A percentile compares a stretch with the other conserved stretches of the same genome.
These are phyloP conservation scores for Pythium monospermum DNA, from an alignment of 352 stramenopile genomes.

Conservation along the genomic window DNA sequence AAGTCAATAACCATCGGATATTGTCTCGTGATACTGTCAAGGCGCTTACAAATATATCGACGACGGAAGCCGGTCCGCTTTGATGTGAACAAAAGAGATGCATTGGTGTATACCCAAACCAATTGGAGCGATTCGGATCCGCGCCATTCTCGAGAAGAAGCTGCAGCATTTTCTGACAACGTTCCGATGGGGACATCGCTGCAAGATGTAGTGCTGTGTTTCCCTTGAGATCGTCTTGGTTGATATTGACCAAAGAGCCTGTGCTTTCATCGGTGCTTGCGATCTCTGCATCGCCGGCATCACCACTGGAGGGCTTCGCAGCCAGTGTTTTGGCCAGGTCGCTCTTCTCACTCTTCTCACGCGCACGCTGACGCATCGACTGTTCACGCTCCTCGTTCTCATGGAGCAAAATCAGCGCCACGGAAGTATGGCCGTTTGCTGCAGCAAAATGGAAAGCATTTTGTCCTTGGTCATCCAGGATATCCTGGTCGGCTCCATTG, in stretches of 20 bases:
- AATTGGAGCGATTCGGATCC: constrained; percentile 71
- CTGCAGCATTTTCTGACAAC: constrained; percentile 81
- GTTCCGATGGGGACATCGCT: constrained; percentile 75
- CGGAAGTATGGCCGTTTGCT: constrained; percentile 70
- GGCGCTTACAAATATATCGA: constrained; percentile 77
- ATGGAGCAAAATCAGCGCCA: constrained; percentile 69
- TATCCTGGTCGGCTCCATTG: constrained; percentile 62
- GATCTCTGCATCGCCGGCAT: background rate
- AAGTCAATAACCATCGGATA: background rate
- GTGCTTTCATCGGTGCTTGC: background rate
- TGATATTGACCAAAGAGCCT: constrained; percentile 35
- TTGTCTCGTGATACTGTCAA: background rate
- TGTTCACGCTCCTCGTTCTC: constrained; percentile 39
- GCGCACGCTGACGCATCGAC: constrained; percentile 4
- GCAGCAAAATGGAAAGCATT: constrained; percentile 77
- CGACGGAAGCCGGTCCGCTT: constrained; percentile 52
- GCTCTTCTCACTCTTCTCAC: constrained; percentile 11
- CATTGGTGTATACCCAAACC: constrained; percentile 83
- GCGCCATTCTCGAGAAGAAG: constrained; percentile 75
- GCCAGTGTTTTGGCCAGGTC: background rate
- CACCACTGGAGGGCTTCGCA: background rate
- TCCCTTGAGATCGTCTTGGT: constrained; percentile 76
- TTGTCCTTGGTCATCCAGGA: constrained; percentile 80
- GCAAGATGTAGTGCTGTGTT: constrained; percentile 81
- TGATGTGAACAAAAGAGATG: constrained; percentile 86